Evolutionary conservation across 2,329 filamentous ascomycete genomes (phyloP).

Genomic region (Verticillium tricorpus): DNA sequence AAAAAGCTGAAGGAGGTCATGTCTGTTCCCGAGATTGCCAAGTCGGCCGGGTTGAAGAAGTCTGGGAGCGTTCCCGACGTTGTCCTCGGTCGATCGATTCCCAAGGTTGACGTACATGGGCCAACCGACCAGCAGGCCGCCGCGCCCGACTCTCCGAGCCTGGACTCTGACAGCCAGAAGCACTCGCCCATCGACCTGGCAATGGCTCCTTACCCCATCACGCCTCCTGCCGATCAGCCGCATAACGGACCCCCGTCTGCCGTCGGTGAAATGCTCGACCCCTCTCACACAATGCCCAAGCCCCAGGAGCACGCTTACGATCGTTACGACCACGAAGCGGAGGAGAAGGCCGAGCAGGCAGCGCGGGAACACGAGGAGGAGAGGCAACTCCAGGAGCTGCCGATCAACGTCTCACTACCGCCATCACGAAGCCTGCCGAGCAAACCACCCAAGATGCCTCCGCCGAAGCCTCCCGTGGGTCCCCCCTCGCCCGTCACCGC

Average conservation of each 20-base stretch:
- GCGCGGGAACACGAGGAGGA: slow-evolving; percentile 41
- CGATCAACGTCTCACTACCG: slow-evolving; percentile 47
- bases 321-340: slow-evolving; percentile 50
- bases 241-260: slow-evolving; percentile 32
- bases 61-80: slow-evolving; percentile 7
- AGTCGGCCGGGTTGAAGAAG: slow-evolving; percentile 16
- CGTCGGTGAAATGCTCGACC: slow-evolving; percentile 48
- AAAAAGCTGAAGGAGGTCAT: slow-evolving; percentile 80
- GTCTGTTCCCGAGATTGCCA: slow-evolving; percentile 30
- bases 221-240: slow-evolving; percentile 52
- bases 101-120: slow-evolving; percentile 20
- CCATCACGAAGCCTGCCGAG: slow-evolving; percentile 52
- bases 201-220: slow-evolving; percentile 61
- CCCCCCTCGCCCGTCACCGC: slow-evolving; percentile 32
- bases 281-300: slow-evolving; percentile 55
- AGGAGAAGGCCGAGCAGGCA: slow-evolving; percentile 42
- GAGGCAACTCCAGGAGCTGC: slow-evolving; percentile 37
- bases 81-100: slow-evolving; percentile 15
- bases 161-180: slow-evolving; percentile 46
- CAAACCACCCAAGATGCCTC: slow-evolving; percentile 46
- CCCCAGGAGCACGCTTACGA: slow-evolving; percentile 55
- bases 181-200: slow-evolving; percentile 56
- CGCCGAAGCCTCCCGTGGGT: slow-evolving; percentile 42
- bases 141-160: slow-evolving; percentile 41
- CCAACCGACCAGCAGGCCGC: slow-evolving; percentile 26